Evolutionary conservation across 495 filamentous ascomycete genomes (phyloP).

Genomic region (Hypoxylon trugodes): DNA sequence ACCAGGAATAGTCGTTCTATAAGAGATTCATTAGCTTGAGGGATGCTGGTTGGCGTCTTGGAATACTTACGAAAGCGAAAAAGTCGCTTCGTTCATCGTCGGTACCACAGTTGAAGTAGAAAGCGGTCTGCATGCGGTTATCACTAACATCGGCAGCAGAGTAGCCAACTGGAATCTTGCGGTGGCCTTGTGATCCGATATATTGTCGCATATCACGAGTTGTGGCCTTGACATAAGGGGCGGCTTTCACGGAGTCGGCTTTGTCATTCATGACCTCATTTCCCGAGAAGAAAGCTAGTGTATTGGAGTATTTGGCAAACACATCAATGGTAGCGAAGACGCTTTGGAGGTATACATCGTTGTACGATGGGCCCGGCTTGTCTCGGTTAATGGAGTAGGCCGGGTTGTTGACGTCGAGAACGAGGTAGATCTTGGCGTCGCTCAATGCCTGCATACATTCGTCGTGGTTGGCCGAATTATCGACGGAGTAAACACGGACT

Average conservation of each 20-base stretch:
- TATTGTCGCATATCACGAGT: conserved; percentile 93
- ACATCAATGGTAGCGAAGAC: conserved; percentile 92
- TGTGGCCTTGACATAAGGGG: conserved; percentile 91
- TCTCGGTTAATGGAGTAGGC: conserved; percentile 81
- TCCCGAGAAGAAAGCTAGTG: conserved; percentile 92
- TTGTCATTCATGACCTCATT: conserved; percentile 96
- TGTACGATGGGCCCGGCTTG: conserved; percentile 82
- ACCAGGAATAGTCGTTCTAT: conserved; percentile 97
- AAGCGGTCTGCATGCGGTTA: conserved; percentile 87
- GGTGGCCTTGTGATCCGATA: conserved; percentile 75
- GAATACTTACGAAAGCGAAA: conserved; percentile 76
- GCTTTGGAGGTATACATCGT: conserved; percentile 88
- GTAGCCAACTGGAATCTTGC: conserved; percentile 89
- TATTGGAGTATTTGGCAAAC: conserved; percentile 88
- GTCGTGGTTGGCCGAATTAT: conserved; percentile 85
- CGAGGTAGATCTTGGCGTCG: conserved; percentile 89
- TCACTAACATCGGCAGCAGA: conserved; percentile 85
- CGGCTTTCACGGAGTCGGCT: conserved; percentile 70
- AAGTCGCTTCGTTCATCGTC: conserved; percentile 90
- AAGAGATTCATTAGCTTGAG: conserved; percentile 13
- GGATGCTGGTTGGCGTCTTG: neutral
- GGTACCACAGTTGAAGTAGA: conserved; percentile 94
- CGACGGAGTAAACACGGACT: conserved; percentile 90
- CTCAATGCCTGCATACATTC: conserved; percentile 83
- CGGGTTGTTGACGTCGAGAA: conserved; percentile 76